Percentiles rank a stretch among this genome's conserved stretches.
Evolutionary conservation across 2,329 filamentous ascomycete genomes (phyloP).

Genomic region (Chaetoscypha palmicola): DNA sequence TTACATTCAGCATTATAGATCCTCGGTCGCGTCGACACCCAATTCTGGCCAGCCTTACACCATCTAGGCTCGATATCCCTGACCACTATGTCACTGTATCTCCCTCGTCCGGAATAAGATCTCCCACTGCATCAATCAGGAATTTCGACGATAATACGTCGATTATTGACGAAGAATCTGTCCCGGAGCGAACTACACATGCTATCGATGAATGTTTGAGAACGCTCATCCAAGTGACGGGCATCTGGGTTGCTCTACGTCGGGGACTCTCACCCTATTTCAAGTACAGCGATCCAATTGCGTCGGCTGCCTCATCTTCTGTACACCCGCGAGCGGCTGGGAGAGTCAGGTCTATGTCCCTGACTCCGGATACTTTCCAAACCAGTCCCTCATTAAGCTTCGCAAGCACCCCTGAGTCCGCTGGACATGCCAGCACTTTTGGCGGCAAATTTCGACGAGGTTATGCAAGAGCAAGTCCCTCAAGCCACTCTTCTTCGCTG

Average conservation of each 20-base stretch:
- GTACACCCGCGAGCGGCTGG: conserved; percentile 7
- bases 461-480: conserved; percentile 16
- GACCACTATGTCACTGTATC: conserved; percentile 58
- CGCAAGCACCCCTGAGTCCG: conserved; percentile 23
- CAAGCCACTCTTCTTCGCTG: conserved; percentile 11
- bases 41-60: conserved; percentile 62
- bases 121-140: conserved; percentile 25
- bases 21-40: conserved; percentile 64
- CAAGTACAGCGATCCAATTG: conserved; percentile 29
- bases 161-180: conserved; percentile 19
- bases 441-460: conserved; percentile 21
- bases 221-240: conserved; percentile 44
- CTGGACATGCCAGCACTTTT: conserved; percentile 12
- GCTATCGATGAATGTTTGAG: conserved; percentile 39
- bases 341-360: conserved; percentile 22
- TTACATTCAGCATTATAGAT: conserved; percentile 72
- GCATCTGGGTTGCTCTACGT: conserved; percentile 44
- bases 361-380: conserved; percentile 22
- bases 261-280: conserved; percentile 38
- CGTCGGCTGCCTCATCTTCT: conserved; percentile 7
- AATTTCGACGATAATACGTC: conserved; percentile 7
- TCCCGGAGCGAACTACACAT: conserved; percentile 31
- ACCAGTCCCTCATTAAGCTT: conserved; percentile 10
- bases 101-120: conserved; percentile 41
- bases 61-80: conserved; percentile 58